Evolutionary conservation across 352 stramenopile genomes (phyloP).

Genomic region (Lagenidium sp.): DNA sequence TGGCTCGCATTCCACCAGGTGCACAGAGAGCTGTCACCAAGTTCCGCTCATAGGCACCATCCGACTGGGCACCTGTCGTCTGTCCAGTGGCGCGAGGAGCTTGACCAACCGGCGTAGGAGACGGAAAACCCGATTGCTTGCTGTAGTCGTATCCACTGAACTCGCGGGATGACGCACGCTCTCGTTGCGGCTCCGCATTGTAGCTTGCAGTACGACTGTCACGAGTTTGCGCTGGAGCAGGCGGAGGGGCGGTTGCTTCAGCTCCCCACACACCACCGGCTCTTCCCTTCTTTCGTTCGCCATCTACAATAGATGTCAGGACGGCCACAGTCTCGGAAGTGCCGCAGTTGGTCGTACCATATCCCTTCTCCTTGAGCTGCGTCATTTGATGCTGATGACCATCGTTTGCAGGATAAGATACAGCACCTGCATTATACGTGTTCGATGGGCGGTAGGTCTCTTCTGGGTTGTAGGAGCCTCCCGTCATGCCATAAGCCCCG

Average conservation of each 20-base stretch:
- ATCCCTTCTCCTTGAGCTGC: conserved; percentile 71
- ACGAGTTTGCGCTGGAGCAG: conserved; percentile 11
- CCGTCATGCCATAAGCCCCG: conserved; percentile 44
- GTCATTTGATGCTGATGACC: conserved; percentile 48
- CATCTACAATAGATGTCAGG: conserved; percentile 21
- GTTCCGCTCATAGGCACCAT: conserved; percentile 91
- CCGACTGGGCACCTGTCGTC: conserved; percentile 65
- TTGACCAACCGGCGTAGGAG: conserved; percentile 1
- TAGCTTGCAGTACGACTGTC: conserved; percentile 44
- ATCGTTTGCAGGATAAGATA: conserved; percentile 30
- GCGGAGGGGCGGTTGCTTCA: conserved; percentile 14
- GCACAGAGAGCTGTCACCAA: conserved; percentile 90
- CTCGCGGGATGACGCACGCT: conserved; percentile 20
- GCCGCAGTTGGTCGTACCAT: conserved; percentile 28
- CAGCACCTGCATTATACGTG: conserved; percentile 35
- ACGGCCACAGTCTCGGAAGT: neutral
- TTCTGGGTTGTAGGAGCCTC: conserved; percentile 68
- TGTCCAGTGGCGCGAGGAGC: conserved; percentile 23
- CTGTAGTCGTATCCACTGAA: conserved; percentile 45
- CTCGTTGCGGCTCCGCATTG: conserved; percentile 17
- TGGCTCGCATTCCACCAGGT: conserved; percentile 91
- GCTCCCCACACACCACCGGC: conserved; percentile 63
- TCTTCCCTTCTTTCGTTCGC: conserved; percentile 77
- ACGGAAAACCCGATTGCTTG: conserved; percentile 5
- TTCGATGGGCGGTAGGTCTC: conserved; percentile 66